Evolutionary conservation across 331 rosid species (phyloP), one percentile per base, ranked within the genome.

Genomic region (Pyrus hybrid): DNA sequence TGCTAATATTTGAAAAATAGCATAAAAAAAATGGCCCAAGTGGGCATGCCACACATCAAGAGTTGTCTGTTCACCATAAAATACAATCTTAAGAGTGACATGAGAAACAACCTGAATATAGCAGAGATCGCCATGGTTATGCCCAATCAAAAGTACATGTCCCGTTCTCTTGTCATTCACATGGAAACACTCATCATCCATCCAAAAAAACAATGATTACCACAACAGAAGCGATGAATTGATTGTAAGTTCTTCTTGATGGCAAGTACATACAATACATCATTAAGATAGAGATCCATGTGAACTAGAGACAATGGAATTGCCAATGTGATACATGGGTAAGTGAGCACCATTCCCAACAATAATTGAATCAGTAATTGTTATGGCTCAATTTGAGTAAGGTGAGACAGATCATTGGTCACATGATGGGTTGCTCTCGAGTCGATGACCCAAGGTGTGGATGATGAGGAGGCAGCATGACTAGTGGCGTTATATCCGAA

Each of bases 401-500:
- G 33, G 7, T 22, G 3, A 10, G 18, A 22, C 0, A 14, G 3
- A 25, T 60, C 65, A 12, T 14, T 10, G 4, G 18, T 60, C 20
- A 25, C 26, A 2, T 60, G 65, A 14, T 60, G 20, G 7, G 65
- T 60, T 5, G 65, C 30, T 11, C 65, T 29, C 0, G 65, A 60
- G 8, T 60, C 33, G 16, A 60, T 14, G 7, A 23, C 30, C 65
- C 32, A 60, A 21, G 5, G 20, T 14, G 18, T 53, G 58, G 22
- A 6, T 7, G 28, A n/a, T 3, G 4, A n/a, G 0, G 2, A 3
- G 26, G 4, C 0, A 16, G 1, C 22, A 16, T 35, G 1, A 35
- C 12, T 35, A 35, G 4, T 35, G 3, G 0, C 1, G 1, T 35
- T 35, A 35, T 2, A 35, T 35, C 12, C 4, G 43, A 35, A 35